Conservation (phyloP, 2,329 filamentous ascomycete genomes). For the Ascochyta rabiei region DNA sequence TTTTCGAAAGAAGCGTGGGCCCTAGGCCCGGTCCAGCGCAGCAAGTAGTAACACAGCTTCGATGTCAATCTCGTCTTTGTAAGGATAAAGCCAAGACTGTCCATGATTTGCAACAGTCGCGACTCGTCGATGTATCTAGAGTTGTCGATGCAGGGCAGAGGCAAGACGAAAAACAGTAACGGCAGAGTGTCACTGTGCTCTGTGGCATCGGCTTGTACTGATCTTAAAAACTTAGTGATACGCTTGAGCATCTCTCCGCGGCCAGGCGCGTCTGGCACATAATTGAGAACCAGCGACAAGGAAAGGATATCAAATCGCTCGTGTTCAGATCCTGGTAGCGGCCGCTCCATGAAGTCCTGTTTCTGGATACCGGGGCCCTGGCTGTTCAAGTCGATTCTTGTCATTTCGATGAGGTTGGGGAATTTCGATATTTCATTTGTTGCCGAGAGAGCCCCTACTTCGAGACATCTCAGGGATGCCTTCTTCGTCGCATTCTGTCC, state of each 20-base stretch:
- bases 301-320: slow-evolving; percentile 89
- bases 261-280: slow-evolving; percentile 76
- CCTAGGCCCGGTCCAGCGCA: slow-evolving; percentile 59
- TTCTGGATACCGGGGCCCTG: slow-evolving; percentile 80
- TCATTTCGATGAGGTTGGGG: slow-evolving; percentile 70
- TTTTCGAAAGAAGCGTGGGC: slow-evolving; percentile 65
- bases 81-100: slow-evolving; percentile 72
- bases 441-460: slow-evolving; percentile 86
- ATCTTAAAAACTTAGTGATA: slow-evolving; percentile 42
- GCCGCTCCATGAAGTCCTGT: slow-evolving; percentile 93
- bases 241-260: slow-evolving; percentile 81
- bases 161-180: slow-evolving; percentile 85
- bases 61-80: slow-evolving; percentile 73
- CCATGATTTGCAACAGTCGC: slow-evolving; percentile 75
- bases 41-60: slow-evolving; percentile 91
- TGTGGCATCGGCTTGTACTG: slow-evolving; percentile 11
- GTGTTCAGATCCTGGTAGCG: slow-evolving; percentile 65
- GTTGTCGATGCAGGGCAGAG: slow-evolving; percentile 85
- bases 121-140: slow-evolving; percentile 84
- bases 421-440: slow-evolving; percentile 81
- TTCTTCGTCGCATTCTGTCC: slow-evolving; percentile 4
- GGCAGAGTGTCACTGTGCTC: slow-evolving; percentile 51
- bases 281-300: slow-evolving; percentile 91
- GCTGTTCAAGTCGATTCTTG: slow-evolving; percentile 88
- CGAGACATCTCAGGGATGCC: slow-evolving; percentile 69